These are phyloP conservation scores for Cucurbita ficifolia DNA, from an alignment of 306 rosid genomes.

Conservation along the genomic window DNA sequence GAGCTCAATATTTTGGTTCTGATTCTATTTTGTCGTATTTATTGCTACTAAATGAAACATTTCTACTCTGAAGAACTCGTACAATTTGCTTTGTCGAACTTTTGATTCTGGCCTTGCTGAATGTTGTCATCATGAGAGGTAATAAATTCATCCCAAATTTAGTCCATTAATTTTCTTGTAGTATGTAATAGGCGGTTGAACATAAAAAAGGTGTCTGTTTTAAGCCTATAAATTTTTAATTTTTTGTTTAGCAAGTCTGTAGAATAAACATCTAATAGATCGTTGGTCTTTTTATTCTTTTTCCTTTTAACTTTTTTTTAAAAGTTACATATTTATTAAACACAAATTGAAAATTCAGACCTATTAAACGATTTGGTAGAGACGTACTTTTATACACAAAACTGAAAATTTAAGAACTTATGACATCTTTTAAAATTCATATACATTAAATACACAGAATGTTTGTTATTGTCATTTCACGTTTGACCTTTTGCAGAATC, in stretches of 20 bases:
- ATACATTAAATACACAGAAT: background rate
- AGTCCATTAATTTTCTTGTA: background rate
- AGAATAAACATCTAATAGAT: background rate
- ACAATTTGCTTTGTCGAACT: constrained; percentile 67
- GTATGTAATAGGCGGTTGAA: background rate
- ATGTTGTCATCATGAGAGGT: constrained; percentile 96
- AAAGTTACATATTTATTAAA: background rate
- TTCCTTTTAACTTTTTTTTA: background rate
- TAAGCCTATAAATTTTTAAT: background rate
- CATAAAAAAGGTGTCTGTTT: no score
- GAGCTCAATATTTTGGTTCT: background rate
- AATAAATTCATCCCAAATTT: background rate
- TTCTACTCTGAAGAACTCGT: constrained; percentile 45
- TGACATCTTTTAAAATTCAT: background rate
- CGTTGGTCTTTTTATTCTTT: background rate
- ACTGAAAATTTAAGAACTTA: background rate
- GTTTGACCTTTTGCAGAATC: constrained; percentile 31
- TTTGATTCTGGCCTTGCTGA: constrained; percentile 83
- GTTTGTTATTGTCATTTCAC: background rate
- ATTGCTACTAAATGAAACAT: constrained; percentile 10
- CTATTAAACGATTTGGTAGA: background rate
- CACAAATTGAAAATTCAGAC: background rate
- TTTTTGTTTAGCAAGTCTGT: background rate
- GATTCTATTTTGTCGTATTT: constrained; percentile 5
- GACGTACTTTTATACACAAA: background rate